A percentile compares a stretch with the other conserved stretches of the same genome.
Evolutionary conservation across 169 alveolate species (phyloP).

Genomic region (Plasmodium cynomolgi): DNA sequence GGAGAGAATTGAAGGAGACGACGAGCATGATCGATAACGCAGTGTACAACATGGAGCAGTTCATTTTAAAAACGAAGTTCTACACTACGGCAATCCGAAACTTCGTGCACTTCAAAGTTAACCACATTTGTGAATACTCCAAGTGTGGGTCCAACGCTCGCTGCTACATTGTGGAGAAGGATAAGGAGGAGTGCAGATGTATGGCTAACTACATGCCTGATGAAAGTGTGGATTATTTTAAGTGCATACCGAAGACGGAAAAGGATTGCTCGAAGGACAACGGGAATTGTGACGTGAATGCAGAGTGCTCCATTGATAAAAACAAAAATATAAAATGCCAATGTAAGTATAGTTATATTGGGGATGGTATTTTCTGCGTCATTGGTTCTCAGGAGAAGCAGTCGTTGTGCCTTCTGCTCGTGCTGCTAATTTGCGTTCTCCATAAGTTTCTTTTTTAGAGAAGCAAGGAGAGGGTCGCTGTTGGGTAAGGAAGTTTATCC

Average conservation of each 20-base stretch:
- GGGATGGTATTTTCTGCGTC: conserved; percentile 73
- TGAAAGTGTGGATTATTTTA: conserved; percentile 21
- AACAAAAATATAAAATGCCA: conserved; percentile 25
- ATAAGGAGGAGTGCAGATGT: conserved; percentile 63
- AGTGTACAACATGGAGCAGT: conserved; percentile 19
- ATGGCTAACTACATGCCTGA: conserved; percentile 52
- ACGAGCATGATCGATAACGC: conserved; percentile 24
- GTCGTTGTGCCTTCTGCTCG: conserved; percentile 1
- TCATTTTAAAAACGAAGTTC: conserved; percentile 19
- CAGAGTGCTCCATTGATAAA: conserved; percentile 35
- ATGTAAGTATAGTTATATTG: conserved; percentile 23
- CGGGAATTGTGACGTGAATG: conserved; percentile 63
- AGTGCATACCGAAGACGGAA: conserved; percentile 34
- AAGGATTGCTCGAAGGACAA: conserved; percentile 29
- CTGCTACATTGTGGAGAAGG: conserved; percentile 53
- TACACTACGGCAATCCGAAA: conserved; percentile 24
- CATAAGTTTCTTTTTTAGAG: conserved; percentile 19
- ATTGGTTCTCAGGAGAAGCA: conserved; percentile 15
- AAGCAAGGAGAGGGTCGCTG: background rate
- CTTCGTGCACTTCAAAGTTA: conserved; percentile 26
- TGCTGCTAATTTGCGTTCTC: conserved; percentile 6
- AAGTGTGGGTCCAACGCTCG: conserved; percentile 74
- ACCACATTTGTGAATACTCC: conserved; percentile 59
- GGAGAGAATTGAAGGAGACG: conserved; percentile 25
- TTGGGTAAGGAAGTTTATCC: background rate